A percentile compares a stretch with the other conserved stretches of the same genome.
These are phyloP conservation scores for Pseudogymnoascus sp. DNA, from an alignment of 2,329 filamentous ascomycete genomes.

Conservation along the genomic window DNA sequence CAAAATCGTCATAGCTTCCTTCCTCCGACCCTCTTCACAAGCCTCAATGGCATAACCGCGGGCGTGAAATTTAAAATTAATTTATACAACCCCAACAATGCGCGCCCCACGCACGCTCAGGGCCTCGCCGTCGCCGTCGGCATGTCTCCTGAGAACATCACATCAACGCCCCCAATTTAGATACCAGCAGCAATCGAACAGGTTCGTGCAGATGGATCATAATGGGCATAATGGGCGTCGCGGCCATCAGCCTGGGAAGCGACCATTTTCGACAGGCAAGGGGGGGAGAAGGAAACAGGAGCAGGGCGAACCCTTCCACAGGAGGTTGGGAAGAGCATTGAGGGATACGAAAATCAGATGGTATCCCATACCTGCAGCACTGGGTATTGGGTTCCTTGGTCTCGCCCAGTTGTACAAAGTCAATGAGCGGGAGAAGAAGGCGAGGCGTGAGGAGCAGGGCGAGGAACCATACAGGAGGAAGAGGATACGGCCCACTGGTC, in stretches of 20 bases:
- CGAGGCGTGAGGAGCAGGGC: conserved; percentile 28
- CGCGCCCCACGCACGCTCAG: conserved; percentile 4
- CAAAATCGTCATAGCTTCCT: conserved; percentile 8
- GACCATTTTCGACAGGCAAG: conserved; percentile 17
- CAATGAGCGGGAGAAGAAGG: conserved; percentile 39
- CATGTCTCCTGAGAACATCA: background rate
- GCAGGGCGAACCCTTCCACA: conserved; percentile 34
- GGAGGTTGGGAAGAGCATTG: conserved; percentile 48
- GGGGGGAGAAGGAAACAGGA: conserved; percentile 18
- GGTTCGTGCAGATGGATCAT: conserved; percentile 3
- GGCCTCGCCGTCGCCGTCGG: background rate
- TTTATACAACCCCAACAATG: background rate
- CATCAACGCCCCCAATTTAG: conserved; percentile 4
- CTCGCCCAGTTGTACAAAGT: conserved; percentile 56
- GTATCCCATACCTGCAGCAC: conserved; percentile 61
- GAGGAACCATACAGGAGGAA: conserved; percentile 34
- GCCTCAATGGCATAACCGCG: conserved; percentile 5
- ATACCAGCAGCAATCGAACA: background rate
- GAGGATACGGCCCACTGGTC: conserved; percentile 55
- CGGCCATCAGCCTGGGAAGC: conserved; percentile 10
- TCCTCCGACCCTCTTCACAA: background rate
- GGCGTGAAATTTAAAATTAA: conserved; percentile 6
- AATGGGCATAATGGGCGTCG: background rate
- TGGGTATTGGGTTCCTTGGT: conserved; percentile 60
- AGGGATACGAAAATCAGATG: conserved; percentile 58